Evolutionary conservation across 2,329 filamentous ascomycete genomes (phyloP), one percentile per base, ranked within the genome.

Genomic region (Colletotrichum sublineola): DNA sequence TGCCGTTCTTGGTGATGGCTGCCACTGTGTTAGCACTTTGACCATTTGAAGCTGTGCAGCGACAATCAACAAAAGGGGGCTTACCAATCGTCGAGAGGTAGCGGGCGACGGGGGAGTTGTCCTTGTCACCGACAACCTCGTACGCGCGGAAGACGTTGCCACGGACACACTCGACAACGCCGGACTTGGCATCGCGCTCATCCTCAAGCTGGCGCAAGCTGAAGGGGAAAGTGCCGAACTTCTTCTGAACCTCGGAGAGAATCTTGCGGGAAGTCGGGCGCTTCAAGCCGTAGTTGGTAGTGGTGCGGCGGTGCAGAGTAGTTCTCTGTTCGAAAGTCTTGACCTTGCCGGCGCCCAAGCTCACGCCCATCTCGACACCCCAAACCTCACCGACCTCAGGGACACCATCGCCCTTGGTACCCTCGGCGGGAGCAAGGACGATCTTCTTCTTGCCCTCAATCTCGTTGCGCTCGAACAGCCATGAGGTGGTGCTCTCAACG

Each of bases 371-470:
- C 88, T 99, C 96, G 67, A 99, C 94, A 83, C 96, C 96, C 96
- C 96, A 99, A 74, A 97, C 95, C 82, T 99, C 96, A 76, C 94
- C 93, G 69, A 97, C 86, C 80, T 97, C 96, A 70, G 96, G 93
- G 70, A 91, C 84, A 79, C 96, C 96, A 74, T 99, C 96, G 69
- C 96, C 96, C 86, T 95, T 97, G 80, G 93, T 91, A 76, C 94
- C 94, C 79, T 98, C 95, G 63, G 91, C 90, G 44, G 95, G 93
- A 33, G 94, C 89, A 70, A 99, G 87, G 76, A 99, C 96, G 80
- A 99, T 97, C 91, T 98, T 98, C 92, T 98, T 98, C 88, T 93
- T 82, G 79, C 94, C 93, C 87, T 99, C 96, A 75, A 99, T 98
- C 84, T 99, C 96, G 84, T 98, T 97, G 82, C 94, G 93, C 80